Evolutionary conservation across 1,284 basidiomycete genomes (phyloP).

Genomic region (Malassezia psittaci): DNA sequence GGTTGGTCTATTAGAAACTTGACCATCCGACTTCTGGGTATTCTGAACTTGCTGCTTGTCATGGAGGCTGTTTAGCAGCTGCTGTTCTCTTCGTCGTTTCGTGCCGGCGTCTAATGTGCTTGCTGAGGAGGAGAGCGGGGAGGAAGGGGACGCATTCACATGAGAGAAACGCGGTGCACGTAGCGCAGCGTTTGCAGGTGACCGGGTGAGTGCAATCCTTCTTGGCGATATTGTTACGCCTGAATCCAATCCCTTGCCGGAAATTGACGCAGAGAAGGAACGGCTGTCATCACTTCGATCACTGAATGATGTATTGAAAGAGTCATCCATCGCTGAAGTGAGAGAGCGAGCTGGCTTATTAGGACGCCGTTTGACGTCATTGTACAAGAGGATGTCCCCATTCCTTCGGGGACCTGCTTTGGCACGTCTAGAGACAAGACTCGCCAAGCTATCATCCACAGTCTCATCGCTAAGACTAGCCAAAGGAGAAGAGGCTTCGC

Average conservation of each 20-base stretch:
- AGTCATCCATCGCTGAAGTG: neutral
- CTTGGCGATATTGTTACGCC: neutral
- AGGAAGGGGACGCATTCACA: neutral
- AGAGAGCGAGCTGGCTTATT: neutral
- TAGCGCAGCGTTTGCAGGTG: constrained; percentile 1
- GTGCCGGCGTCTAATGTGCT: constrained; percentile 1
- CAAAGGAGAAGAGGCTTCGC: neutral
- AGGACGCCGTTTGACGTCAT: neutral
- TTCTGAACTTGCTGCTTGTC: no score
- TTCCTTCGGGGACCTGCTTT: neutral
- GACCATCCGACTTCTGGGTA: neutral
- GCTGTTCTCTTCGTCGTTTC: constrained; percentile 10
- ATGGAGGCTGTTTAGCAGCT: neutral
- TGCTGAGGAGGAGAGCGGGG: constrained; percentile 1
- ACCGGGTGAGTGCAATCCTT: constrained; percentile 4
- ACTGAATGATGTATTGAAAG: constrained; percentile 10
- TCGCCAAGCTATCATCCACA: constrained; percentile 17
- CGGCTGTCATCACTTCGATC: constrained; percentile 7
- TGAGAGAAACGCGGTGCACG: neutral
- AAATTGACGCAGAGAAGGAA: constrained; percentile 11
- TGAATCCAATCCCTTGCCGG: neutral
- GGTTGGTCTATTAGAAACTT: no score
- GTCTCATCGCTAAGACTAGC: constrained; percentile 7
- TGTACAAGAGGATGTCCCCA: constrained; percentile 8
- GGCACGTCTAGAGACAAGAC: constrained; percentile 9